These are phyloP conservation scores for Fomitopsis schrenkii DNA, from an alignment of 1,284 basidiomycete species.

Conservation along the genomic window DNA sequence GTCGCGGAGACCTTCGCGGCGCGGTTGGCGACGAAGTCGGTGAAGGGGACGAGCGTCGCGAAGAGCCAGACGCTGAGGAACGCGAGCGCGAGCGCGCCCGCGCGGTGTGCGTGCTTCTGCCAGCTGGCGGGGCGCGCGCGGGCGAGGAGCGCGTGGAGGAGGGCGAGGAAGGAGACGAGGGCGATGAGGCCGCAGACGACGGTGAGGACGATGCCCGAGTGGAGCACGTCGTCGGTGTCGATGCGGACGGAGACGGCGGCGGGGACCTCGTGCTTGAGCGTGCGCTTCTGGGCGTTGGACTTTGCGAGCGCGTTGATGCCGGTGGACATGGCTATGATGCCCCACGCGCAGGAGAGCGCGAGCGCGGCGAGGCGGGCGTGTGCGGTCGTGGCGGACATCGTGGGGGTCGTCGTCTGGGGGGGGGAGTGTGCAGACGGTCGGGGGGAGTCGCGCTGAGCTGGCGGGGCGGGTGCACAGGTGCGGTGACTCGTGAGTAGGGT, in stretches of 20 bases:
- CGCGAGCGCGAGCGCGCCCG: constrained; percentile 38
- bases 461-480: too few species aligned
- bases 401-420: too few species aligned
- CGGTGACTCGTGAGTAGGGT: too few species aligned
- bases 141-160: constrained; percentile 29
- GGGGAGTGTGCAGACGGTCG: too few species aligned
- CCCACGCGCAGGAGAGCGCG: constrained; percentile 33
- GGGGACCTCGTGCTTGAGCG: constrained; percentile 22
- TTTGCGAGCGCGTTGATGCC: constrained; percentile 39
- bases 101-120: too few species aligned
- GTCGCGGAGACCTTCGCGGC: constrained; percentile 42
- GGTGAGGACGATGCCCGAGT: constrained; percentile 42
- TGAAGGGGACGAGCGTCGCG: constrained; percentile 49
- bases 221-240: constrained; percentile 37
- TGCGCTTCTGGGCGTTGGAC: constrained; percentile 29
- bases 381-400: constrained; percentile 10
- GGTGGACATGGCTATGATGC: constrained; percentile 30
- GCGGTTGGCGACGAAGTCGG: constrained; percentile 46
- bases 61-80: constrained; percentile 50
- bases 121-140: too few species aligned
- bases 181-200: constrained; percentile 39
- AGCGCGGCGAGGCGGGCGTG: constrained; percentile 30
- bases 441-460: too few species aligned
- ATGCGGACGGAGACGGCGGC: constrained; percentile 27
- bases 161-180: constrained; percentile 32